Base-by-base conservation (phyloP, 257 asterid species). In the Primulina huaijiensis region DNA sequence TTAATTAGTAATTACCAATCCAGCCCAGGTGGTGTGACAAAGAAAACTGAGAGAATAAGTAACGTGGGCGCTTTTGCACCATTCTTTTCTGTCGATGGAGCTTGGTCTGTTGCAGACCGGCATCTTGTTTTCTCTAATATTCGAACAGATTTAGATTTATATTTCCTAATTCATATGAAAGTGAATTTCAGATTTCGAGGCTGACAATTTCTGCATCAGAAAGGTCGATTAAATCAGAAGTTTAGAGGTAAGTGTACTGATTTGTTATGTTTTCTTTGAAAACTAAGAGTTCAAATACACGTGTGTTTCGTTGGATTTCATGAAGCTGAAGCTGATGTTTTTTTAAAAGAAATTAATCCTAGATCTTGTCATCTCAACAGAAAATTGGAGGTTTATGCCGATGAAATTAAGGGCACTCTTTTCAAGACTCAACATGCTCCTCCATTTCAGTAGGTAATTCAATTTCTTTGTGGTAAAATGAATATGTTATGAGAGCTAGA, bases 1-100 rank as follows among this genome's bases (percentile, higher is more conserved):
- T 35, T 35, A 35, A 8, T 35, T 7, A 35, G 7, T 8, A 35
- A 35, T 35, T 35, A 35, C 40, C 40, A 35, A 52, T 55, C 66
- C 65, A 75, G 57, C 73, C 34, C 69, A 30, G 29, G 37, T 68
- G 67, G 70, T 53, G 83, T 73, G 79, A 64, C 82, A 73, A 34
- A 59, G 69, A 74, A 58, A 67, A 65, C 79, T 78, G 88, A 74
- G 78, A 72, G 83, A 79, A 80, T 67, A 68, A 29, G 74, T 65
- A 69, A 90, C 86, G 96, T 88, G 96, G 91, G 83, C 12, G 37
- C 38, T 20, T 69, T 23, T 77, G 64, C 65, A 72, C 92, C 96
- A 64, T 76, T 78, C 87, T 83, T 90, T 87, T 73, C 20, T 70
- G 69, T 75, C 76, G 40, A 64, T 62, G 75, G 52, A 74, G 68